Evolutionary conservation across 2,329 filamentous ascomycete species (phyloP), one percentile per base, ranked within the genome.

Genomic region (Didymosphaeria variabile): DNA sequence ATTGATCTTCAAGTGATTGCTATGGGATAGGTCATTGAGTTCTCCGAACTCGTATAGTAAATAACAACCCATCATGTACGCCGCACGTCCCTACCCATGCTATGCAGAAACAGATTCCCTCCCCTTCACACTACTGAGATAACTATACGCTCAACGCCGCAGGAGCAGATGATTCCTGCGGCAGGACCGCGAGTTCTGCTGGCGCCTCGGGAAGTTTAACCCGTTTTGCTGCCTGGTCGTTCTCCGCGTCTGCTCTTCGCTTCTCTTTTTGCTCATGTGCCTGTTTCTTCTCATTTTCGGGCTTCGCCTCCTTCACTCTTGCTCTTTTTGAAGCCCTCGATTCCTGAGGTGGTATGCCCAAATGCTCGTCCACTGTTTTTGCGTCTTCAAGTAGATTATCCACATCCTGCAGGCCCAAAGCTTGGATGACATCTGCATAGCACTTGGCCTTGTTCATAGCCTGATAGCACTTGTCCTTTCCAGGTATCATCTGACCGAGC

Each of bases 401-500:
- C 29, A 91, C 84, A 59, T 90, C 84, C 1, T 88, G 83, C 38
- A 92, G 83, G 0, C 84, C 87, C 32, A 98, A 79, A 1, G 85
- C 80, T 59, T 88, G 83, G 72, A 93, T 91, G 1, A 90, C 78
- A 55, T 91, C 88, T 9, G 80, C 81, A 72, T 97, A 97, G 68
- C 86, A 90, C 79, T 90, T 93, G 62, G 86, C 85, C 50, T 81
- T 79, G 63, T 87, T 88, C 67, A 95, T 84, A 3, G 82, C 78
- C 60, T 85, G 83, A 74, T 90, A 91, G 0, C 82, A 82, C 42
- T 86, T 82, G 51, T 87, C 83, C 76, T 93, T 96, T 17, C 94
- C 93, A 0, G 93, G 93, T 26, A 98, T 88, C 79, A 97, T 86
- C 77, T 97, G 92, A 45, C 87, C 87, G 31, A 99, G 87, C 34